Percentiles rank a stretch among this genome's conserved stretches.
Conservation (phyloP, 2,329 filamentous ascomycete species). For the Cadophora malorum region DNA sequence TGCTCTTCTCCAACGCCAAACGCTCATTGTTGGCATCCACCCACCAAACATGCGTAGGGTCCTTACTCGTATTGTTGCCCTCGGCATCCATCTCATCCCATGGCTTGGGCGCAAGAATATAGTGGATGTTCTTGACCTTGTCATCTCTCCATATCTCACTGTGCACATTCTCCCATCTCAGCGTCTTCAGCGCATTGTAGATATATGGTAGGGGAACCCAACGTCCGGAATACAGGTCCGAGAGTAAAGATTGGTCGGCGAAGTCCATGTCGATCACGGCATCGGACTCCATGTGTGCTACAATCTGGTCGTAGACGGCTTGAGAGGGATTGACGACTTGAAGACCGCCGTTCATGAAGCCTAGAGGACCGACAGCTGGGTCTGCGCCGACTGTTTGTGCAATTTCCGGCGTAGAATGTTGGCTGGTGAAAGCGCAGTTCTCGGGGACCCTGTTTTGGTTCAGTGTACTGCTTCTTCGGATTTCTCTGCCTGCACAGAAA, state of each 20-base stretch:
- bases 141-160: slow-evolving; percentile 63
- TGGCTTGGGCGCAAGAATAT: slow-evolving; percentile 66
- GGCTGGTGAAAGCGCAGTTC: slow-evolving; percentile 65
- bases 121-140: slow-evolving; percentile 65
- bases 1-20: slow-evolving; percentile 44
- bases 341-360: slow-evolving; percentile 62
- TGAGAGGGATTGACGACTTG: slow-evolving; percentile 61
- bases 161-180: slow-evolving; percentile 61
- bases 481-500: not conserved
- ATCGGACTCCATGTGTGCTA: slow-evolving; percentile 55
- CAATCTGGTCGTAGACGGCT: slow-evolving; percentile 56
- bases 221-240: slow-evolving; percentile 58
- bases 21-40: slow-evolving; percentile 54
- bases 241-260: slow-evolving; percentile 64
- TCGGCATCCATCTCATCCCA: slow-evolving; percentile 59
- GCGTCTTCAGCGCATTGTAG: slow-evolving; percentile 68
- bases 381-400: slow-evolving; percentile 56
- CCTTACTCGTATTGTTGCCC: slow-evolving; percentile 50
- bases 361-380: slow-evolving; percentile 55
- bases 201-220: slow-evolving; percentile 66
- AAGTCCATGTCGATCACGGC: slow-evolving; percentile 59
- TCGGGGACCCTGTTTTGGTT: slow-evolving; percentile 49
- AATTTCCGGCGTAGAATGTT: slow-evolving; percentile 54
- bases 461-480: not conserved
- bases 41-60: slow-evolving; percentile 64